Conservation (phyloP, 2,329 filamentous ascomycete species). For the Boeremia lycopersici region DNA sequence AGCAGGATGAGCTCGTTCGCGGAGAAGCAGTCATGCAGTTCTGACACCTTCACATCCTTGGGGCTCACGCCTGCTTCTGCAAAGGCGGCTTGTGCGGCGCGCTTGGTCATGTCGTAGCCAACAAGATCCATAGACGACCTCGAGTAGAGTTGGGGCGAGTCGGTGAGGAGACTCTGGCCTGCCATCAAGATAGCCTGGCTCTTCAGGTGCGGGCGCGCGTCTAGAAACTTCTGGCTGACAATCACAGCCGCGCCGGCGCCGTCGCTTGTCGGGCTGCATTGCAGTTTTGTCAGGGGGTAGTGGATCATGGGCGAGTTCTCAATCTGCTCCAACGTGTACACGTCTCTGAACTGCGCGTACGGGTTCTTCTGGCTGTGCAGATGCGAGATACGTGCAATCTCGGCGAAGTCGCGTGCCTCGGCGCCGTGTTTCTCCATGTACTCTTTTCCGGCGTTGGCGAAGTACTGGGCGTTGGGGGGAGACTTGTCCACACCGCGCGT, state of each 20-base stretch:
- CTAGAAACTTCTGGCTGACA: constrained; percentile 86
- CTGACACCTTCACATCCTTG: constrained; percentile 78
- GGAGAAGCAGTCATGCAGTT: constrained; percentile 96
- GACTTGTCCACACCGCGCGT: constrained; percentile 80
- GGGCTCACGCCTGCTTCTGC: constrained; percentile 71
- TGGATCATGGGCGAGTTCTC: constrained; percentile 76
- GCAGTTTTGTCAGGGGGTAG: constrained; percentile 87
- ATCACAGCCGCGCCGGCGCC: constrained; percentile 87
- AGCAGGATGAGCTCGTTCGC: constrained; percentile 90
- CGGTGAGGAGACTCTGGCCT: constrained; percentile 82
- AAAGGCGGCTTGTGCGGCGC: constrained; percentile 71
- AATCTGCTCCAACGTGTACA: constrained; percentile 85
- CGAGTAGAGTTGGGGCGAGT: constrained; percentile 79
- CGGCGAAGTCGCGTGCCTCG: constrained; percentile 82
- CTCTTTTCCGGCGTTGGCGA: constrained; percentile 89
- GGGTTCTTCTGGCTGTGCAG: constrained; percentile 87
- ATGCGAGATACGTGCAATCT: constrained; percentile 91
- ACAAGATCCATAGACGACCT: constrained; percentile 83
- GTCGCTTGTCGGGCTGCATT: constrained; percentile 94
- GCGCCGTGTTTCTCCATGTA: constrained; percentile 96
- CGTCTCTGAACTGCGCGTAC: constrained; percentile 91
- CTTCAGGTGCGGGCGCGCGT: constrained; percentile 78
- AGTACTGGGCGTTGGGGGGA: constrained; percentile 87
- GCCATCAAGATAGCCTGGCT: constrained; percentile 83
- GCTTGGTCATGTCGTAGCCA: constrained; percentile 82